Conservation (phyloP, 2,329 filamentous ascomycete species). For the Sporothrix sp. region DNA sequence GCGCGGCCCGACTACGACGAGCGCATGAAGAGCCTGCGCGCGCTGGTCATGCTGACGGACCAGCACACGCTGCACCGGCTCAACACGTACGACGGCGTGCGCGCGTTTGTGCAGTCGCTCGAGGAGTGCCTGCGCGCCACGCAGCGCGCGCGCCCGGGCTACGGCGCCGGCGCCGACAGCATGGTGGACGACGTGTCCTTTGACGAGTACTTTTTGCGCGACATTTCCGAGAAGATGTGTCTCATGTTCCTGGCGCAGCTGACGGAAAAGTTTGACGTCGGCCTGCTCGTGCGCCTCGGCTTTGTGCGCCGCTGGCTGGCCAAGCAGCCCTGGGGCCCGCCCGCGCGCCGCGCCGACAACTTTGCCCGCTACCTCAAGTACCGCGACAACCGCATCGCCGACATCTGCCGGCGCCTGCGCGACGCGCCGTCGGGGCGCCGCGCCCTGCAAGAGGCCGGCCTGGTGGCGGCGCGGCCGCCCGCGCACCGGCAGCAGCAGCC, state of each 20-base stretch:
- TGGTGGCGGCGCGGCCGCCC: conserved; percentile 28
- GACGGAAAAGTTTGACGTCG: conserved; percentile 47
- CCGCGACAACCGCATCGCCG: conserved; percentile 44
- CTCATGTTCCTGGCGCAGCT: conserved; percentile 49
- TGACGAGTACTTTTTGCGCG: conserved; percentile 54
- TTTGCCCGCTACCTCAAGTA: conserved; percentile 42
- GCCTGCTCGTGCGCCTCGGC: conserved; percentile 49
- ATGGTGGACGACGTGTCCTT: conserved; percentile 45
- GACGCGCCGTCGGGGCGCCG: conserved; percentile 41
- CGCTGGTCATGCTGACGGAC: conserved; percentile 46
- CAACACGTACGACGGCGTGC: conserved; percentile 41
- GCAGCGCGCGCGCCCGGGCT: neutral
- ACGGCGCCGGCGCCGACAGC: conserved; percentile 22
- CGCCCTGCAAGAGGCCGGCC: conserved; percentile 41
- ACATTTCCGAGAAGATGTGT: conserved; percentile 51
- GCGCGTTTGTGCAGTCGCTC: conserved; percentile 50
- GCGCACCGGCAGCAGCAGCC: neutral
- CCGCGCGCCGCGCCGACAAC: conserved; percentile 40
- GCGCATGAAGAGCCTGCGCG: conserved; percentile 46
- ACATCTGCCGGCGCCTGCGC: conserved; percentile 41
- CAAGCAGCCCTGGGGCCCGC: conserved; percentile 54
- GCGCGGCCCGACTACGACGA: conserved; percentile 49
- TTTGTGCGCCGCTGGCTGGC: conserved; percentile 67
- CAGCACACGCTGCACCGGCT: conserved; percentile 37
- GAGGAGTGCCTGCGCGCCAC: conserved; percentile 44